These are phyloP conservation scores for Tilletia indica DNA, from an alignment of 1,284 basidiomycete genomes.

Conservation along the genomic window DNA sequence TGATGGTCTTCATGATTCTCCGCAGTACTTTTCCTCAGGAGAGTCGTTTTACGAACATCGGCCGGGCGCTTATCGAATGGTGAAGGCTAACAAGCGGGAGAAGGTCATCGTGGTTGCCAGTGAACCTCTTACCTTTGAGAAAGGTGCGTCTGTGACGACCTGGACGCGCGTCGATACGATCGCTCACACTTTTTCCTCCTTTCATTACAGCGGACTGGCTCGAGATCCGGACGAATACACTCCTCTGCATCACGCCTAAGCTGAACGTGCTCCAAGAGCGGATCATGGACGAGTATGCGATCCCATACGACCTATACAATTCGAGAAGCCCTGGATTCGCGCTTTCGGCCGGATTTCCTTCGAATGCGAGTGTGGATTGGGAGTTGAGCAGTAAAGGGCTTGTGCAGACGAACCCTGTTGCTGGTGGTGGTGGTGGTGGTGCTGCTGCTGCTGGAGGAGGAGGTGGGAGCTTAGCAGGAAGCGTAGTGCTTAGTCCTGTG, in stretches of 20 bases:
- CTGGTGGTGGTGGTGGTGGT: no score
- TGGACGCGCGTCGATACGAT: background rate
- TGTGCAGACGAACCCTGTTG: background rate
- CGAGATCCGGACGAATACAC: slow-evolving; percentile 89
- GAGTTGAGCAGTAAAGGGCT: slow-evolving; percentile 13
- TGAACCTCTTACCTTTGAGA: slow-evolving; percentile 62
- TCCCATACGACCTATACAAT: slow-evolving; percentile 5
- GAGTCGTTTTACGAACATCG: slow-evolving; percentile 81
- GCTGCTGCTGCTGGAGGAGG: no score
- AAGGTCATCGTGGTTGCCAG: slow-evolving; percentile 74
- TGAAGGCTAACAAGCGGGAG: slow-evolving; percentile 90
- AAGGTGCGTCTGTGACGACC: slow-evolving; percentile 62
- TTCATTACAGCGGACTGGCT: slow-evolving; percentile 77
- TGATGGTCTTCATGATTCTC: slow-evolving; percentile 46
- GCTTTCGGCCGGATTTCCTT: slow-evolving; percentile 1
- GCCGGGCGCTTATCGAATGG: slow-evolving; percentile 56
- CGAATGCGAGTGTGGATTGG: slow-evolving; percentile 13
- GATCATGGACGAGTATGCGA: slow-evolving; percentile 74
- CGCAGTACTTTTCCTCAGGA: slow-evolving; percentile 85
- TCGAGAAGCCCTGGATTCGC: slow-evolving; percentile 9
- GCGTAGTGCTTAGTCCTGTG: no score
- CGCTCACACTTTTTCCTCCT: background rate
- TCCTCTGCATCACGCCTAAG: slow-evolving; percentile 64
- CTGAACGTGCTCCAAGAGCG: slow-evolving; percentile 90
- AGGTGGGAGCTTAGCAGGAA: no score